Evolutionary conservation across 1,139 yeast genomes (phyloP), one percentile per base, ranked within the genome.

Genomic region (Protomyces gravidus): DNA sequence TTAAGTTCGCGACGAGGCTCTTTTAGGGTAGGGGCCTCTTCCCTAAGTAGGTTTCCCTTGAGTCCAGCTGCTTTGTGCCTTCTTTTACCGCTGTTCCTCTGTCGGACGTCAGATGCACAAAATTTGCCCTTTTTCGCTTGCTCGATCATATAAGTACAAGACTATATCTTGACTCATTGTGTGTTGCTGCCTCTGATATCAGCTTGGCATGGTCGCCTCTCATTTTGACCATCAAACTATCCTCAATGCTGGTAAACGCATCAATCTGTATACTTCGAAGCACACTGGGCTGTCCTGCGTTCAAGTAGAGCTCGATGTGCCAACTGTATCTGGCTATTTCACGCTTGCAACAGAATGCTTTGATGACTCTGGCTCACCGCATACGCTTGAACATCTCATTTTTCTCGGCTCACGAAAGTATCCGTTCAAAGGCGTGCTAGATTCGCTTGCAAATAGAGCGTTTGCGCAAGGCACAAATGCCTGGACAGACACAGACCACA

Each of bases 401-500:
- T 94, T 94, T 70, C 87, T 90, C 95, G 99, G 99, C 0, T 87
- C 96, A 2, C 77, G 85, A 63, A 82, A 84, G 62, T 89, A 84
- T 67, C 98, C 98, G 0, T 90, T 85, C 71, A 92, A 92, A 71
- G 98, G 98, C 2, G 75, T 90, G 58, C 76, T 94, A 53, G 98
- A 94, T 68, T 84, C 84, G 6, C 78, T 90, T 61, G 96, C 97
- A 5, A 89, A 89, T 69, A 74, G 89, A 61, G 84, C 89, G 65
- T 86, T 86, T 71, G 86, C 96, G 1, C 78, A 83, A 6, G 61
- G 52, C 42, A 94, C 98, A 0, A 94, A 94, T 69, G 99, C 99
- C 0, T 90, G 97, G 97, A 92, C 99, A 0, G 89, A 86, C 0
- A 87, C 92, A 2, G 98, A 94, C 72, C 96, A 89, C 69, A 94